Percentiles rank a stretch among this genome's conserved stretches.
These are phyloP conservation scores for Lobosporangium transversale DNA, from an alignment of 192 early-diverging fungal species.

Conservation along the genomic window DNA sequence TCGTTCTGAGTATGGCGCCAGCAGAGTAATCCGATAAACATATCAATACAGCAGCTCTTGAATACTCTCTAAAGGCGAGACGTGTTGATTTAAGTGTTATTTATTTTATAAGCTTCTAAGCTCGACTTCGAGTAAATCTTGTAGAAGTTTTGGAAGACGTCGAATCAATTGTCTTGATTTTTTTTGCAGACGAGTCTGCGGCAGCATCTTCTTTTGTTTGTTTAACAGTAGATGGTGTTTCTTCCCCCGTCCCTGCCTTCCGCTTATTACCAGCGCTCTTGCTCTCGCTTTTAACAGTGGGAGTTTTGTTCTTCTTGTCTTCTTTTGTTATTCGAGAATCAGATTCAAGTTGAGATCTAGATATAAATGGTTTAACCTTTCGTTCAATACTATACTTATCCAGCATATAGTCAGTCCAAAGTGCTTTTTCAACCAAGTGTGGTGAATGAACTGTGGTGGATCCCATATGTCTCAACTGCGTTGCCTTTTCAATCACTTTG, in stretches of 20 bases:
- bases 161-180: neutral
- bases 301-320: neutral
- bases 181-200: neutral
- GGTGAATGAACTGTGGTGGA: slow-evolving; percentile 20
- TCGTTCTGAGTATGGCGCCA: slow-evolving; percentile 30
- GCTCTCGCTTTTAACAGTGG: neutral
- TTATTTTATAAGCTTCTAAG: neutral
- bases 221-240: neutral
- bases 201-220: neutral
- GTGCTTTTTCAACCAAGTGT: slow-evolving; percentile 37
- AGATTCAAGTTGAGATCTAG: neutral
- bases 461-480: neutral
- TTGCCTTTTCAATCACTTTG: slow-evolving; percentile 44
- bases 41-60: no score
- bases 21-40: slow-evolving; percentile 4
- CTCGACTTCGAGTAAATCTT: neutral
- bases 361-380: neutral
- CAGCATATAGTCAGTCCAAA: slow-evolving; percentile 46
- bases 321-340: neutral
- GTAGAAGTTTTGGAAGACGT: neutral
- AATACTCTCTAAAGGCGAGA: neutral
- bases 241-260: neutral
- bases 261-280: neutral
- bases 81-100: neutral
- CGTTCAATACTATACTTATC: slow-evolving; percentile 23